These are phyloP conservation scores for Malbranchea zuffiana DNA, from an alignment of 2,329 filamentous ascomycete species.

Conservation along the genomic window DNA sequence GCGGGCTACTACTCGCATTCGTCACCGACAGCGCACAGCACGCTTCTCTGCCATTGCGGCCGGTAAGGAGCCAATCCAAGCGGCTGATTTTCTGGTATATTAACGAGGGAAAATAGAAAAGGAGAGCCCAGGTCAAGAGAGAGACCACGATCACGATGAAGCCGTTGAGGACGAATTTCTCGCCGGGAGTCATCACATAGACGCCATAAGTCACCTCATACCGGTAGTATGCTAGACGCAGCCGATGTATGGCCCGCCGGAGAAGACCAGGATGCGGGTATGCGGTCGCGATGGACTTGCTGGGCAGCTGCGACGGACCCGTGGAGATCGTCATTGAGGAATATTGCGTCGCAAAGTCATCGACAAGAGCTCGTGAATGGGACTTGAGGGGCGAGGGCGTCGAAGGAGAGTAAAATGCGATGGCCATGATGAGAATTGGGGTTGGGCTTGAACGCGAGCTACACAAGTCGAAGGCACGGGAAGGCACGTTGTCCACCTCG, in stretches of 20 bases:
- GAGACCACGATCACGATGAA: slow-evolving; percentile 28
- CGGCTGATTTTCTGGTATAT: slow-evolving; percentile 28
- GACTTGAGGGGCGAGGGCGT: slow-evolving; percentile 2
- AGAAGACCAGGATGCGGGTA: slow-evolving; percentile 15
- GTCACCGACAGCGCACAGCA: slow-evolving; percentile 21
- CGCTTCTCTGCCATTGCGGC: slow-evolving; percentile 24
- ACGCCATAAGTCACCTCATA: slow-evolving; percentile 38
- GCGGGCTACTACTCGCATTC: slow-evolving; percentile 9
- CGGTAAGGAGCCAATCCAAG: slow-evolving; percentile 30
- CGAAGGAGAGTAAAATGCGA: not conserved
- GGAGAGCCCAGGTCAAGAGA: slow-evolving; percentile 28
- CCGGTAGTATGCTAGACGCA: slow-evolving; percentile 36
- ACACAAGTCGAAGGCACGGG: no score
- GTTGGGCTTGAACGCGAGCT: no score
- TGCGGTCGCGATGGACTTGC: not conserved
- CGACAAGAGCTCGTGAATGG: slow-evolving; percentile 1
- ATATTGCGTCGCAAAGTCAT: slow-evolving; percentile 1
- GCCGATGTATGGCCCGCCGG: slow-evolving; percentile 23
- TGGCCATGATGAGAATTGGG: slow-evolving; percentile 1
- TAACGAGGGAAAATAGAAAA: slow-evolving; percentile 29
- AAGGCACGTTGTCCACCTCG: no score
- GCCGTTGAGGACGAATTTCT: slow-evolving; percentile 34
- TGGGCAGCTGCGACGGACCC: not conserved
- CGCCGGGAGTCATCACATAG: slow-evolving; percentile 35
- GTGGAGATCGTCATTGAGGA: not conserved